phyloP scores from a whole-genome alignment of 2,329 filamentous ascomycete species.

The Colletotrichum somersetense region DNA sequence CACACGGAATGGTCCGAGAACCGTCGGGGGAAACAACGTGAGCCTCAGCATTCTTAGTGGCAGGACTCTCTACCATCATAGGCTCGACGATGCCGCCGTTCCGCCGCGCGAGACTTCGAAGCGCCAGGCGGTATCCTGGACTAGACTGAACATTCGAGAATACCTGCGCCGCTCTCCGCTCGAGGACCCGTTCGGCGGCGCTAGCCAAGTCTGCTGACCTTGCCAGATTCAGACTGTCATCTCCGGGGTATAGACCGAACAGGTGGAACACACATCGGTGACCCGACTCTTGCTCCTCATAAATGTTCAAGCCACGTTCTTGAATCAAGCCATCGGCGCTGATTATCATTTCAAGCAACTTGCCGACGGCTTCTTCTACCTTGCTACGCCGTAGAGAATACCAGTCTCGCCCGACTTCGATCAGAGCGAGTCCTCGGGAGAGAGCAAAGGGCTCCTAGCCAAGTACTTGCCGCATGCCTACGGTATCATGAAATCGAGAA shows the following conservation, averaged over 20 bases:
- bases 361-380: slow-evolving; percentile 22
- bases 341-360: slow-evolving; percentile 43
- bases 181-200: slow-evolving; percentile 49
- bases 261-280: slow-evolving; percentile 66
- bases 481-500: slow-evolving; percentile 47
- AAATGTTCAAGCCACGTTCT: slow-evolving; percentile 58
- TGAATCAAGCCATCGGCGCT: slow-evolving; percentile 52
- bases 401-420: no score
- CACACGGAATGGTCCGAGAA: slow-evolving; percentile 6
- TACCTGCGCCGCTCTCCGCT: slow-evolving; percentile 51
- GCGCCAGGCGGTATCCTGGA: slow-evolving; percentile 7
- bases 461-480: slow-evolving; percentile 45
- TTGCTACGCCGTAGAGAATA: slow-evolving; percentile 5
- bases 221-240: slow-evolving; percentile 47
- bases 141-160: slow-evolving; percentile 45
- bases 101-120: slow-evolving; percentile 13
- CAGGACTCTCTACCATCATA: slow-evolving; percentile 7
- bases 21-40: slow-evolving; percentile 21
- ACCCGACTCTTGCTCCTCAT: slow-evolving; percentile 58
- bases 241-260: slow-evolving; percentile 59
- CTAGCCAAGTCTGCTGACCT: slow-evolving; percentile 42
- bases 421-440: no score
- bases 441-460: no score
- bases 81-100: slow-evolving; percentile 26
- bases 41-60: slow-evolving; percentile 3